These are phyloP conservation scores for Trichoderma aggressivum DNA, from an alignment of 2,329 filamentous ascomycete species.

Conservation along the genomic window DNA sequence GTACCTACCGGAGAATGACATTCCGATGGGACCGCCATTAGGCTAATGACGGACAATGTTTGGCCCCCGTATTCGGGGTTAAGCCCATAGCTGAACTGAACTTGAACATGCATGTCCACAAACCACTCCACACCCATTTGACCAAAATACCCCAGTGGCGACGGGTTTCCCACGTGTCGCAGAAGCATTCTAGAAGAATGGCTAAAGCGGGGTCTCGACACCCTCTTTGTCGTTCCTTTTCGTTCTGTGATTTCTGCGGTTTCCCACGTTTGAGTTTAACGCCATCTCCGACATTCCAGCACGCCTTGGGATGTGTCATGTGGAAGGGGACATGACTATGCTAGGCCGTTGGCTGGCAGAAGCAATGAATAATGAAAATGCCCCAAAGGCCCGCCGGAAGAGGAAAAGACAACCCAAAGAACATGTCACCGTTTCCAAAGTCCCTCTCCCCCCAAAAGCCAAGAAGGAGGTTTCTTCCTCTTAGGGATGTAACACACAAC, in stretches of 20 bases:
- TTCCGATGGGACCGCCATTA: background rate
- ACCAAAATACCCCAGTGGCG: background rate
- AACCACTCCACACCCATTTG: background rate
- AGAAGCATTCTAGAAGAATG: slow-evolving; percentile 14
- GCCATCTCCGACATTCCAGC: background rate
- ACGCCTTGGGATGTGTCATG: background rate
- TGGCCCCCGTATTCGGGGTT: background rate
- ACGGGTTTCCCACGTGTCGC: slow-evolving; percentile 5
- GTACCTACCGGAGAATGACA: background rate
- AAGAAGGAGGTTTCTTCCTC: background rate
- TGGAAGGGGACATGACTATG: background rate
- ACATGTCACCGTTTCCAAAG: background rate
- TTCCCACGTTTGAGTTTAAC: background rate
- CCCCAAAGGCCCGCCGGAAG: background rate
- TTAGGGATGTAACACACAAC: background rate
- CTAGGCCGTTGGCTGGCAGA: background rate
- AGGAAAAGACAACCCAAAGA: background rate
- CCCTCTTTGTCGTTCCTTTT: background rate
- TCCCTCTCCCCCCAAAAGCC: background rate
- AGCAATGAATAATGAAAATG: background rate
- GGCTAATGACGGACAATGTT: background rate
- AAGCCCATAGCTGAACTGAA: background rate
- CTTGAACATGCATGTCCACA: slow-evolving; percentile 1
- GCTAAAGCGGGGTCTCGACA: slow-evolving; percentile 6
- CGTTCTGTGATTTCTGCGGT: background rate